Evolutionary conservation across 2,329 filamentous ascomycete species (phyloP), one percentile per base, ranked within the genome.

Genomic region (Arthrobotrys conoides): DNA sequence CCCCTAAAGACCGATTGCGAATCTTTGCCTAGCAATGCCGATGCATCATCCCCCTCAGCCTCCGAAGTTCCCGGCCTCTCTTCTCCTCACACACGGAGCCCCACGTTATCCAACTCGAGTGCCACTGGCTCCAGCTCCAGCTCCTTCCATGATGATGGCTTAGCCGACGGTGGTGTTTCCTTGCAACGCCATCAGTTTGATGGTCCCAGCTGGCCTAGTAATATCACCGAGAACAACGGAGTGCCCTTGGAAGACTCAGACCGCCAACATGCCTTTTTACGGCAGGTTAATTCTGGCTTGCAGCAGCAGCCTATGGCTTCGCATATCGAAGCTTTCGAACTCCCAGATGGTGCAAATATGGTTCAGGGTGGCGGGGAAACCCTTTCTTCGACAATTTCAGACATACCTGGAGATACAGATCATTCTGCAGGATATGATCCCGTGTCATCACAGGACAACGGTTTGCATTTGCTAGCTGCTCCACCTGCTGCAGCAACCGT

Each of bases 1-100:
- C 55, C 46, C 14, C 48, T 78, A 24, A 78, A 69, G 18, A 68
- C 55, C 14, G 68, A 72, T 48, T 78, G 68, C 51, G 68, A 69
- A 33, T 71, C 27, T 20, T 20, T 44, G n/a, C 53, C 63, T 12
- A 63, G 44, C 53, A 64, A 68, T 63, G 41, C 22, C 20, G 63
- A 78, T 53, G 22, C 36, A 24, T 76, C 71, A 1, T 69, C 65
- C 9, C 46, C 71, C 14, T 76, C 71, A 3, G 48, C 16, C 33
- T 76, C 66, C 30, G 44, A 20, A 22, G 22, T 44, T 6, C 27
- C 66, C 18, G 71, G 55, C 12, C 44, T 63, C 20, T 71, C 75
- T 14, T 78, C 75, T 20, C 75, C 75, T 55, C 61, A 44, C 6
- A 57, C 68, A 6, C 36, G 20, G 30, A 78, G 63, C 61, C 61